Conservation (phyloP, 1,284 basidiomycete species). For the Vanrija sp. region DNA sequence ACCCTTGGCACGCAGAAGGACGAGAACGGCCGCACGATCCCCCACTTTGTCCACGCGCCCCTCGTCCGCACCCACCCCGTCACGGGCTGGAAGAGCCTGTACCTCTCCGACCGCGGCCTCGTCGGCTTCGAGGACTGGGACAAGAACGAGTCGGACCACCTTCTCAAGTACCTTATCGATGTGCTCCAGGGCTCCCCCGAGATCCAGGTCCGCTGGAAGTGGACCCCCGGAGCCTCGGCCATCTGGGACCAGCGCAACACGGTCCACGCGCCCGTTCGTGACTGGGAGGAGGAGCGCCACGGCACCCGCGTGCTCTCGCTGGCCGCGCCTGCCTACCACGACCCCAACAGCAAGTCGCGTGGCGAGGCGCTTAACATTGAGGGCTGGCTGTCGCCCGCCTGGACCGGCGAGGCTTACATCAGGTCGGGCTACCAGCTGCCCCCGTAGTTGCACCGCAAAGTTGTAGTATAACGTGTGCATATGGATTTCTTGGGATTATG, state of each 20-base stretch:
- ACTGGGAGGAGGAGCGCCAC: constrained; percentile 27
- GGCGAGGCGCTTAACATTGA: constrained; percentile 16
- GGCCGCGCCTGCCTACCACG: constrained; percentile 35
- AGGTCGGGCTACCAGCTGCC: too few relatives aligned
- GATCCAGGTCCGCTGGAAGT: constrained; percentile 26
- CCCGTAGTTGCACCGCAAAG: too few relatives aligned
- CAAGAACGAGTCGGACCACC: constrained; percentile 18
- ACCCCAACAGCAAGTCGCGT: constrained; percentile 23
- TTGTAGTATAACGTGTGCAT: too few relatives aligned
- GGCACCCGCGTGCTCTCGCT: constrained; percentile 34
- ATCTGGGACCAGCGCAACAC: constrained; percentile 25
- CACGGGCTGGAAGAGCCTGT: constrained; percentile 65
- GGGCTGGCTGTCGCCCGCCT: too few relatives aligned
- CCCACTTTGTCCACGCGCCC: constrained; percentile 62
- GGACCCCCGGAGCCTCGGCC: constrained; percentile 23
- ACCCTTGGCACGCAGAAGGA: constrained; percentile 72
- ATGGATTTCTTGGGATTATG: too few relatives aligned
- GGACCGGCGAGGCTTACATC: too few relatives aligned
- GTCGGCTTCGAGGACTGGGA: constrained; percentile 6
- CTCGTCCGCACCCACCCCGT: constrained; percentile 41
- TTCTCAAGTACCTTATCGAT: constrained; percentile 9
- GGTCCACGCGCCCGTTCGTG: constrained; percentile 26
- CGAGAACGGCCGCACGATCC: not conserved
- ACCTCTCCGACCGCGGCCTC: constrained; percentile 54
- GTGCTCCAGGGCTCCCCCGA: constrained; percentile 25